Evolutionary conservation across 2,329 filamentous ascomycete genomes (phyloP), one percentile per base, ranked within the genome.

Genomic region (Exophiala phaeomuriformis): DNA sequence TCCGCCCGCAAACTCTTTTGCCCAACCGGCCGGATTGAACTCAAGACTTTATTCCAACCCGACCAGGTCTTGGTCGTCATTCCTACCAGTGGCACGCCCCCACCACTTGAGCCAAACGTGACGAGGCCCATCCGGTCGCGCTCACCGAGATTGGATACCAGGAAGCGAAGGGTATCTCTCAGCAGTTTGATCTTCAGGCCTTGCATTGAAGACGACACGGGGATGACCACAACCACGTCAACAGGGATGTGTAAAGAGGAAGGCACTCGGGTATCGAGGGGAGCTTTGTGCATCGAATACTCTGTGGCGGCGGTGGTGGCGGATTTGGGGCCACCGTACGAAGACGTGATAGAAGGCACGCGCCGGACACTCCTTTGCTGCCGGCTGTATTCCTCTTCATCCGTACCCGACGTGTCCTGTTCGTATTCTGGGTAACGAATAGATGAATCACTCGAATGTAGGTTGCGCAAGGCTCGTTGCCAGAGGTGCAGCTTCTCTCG

Each of bases 121-220:
- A 98, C 93, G 41, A 98, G 73, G 4, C 93, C 93, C 91, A 98
- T 95, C 42, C 93, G 86, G 68, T 98, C 93, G 50, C 90, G 82
- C 63, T 96, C 90, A 32, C 93, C 93, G 0, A 98, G 81, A 45
- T 83, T 91, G 62, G 85, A 80, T 1, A 98, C 88, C 69, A 98
- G 84, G 68, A 97, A 98, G 55, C 87, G 88, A 35, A 98, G 77
- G 0, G 91, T 86, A 69, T 98, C 93, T 40, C 90, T 84, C 9
- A 98, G 82, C 1, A 98, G 77, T 57, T 91, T 95, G 66, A 97
- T 96, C 74, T 98, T 98, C 56, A 98, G 81, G n/a, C 93, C 93
- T 70, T 97, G 93, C 91, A 97, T 98, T 0, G 93, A 97, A 1
- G 91, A 95, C 0, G 93, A 97, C 4, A 98, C 90, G 0, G 93